Percentiles rank a stretch among this genome's conserved stretches.
Evolutionary conservation across 176 grass and related monocot species (phyloP).

Genomic region (Lolium multiflorum): DNA sequence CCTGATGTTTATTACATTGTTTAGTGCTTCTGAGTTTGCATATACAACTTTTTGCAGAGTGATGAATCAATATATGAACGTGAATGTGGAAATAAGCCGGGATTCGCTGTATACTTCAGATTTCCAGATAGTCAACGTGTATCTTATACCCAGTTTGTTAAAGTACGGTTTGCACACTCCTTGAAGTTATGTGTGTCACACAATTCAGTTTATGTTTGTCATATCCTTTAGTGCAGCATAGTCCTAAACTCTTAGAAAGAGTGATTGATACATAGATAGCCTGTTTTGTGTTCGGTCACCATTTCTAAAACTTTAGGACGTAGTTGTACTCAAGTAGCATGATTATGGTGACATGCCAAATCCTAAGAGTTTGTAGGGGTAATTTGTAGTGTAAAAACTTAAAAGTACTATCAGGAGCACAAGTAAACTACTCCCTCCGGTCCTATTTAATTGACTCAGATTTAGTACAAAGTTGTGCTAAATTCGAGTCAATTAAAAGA

Average conservation of each 20-base stretch:
- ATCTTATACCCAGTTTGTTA: conserved; percentile 79
- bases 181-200: conserved; percentile 44
- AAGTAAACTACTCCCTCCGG: too few species aligned
- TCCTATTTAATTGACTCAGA: too few species aligned
- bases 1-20: conserved; percentile 36
- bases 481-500: too few species aligned
- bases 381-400: conserved; percentile 10
- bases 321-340: conserved; percentile 14
- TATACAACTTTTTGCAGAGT: conserved; percentile 63
- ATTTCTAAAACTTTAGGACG: background rate
- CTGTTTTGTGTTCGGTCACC: conserved; percentile 8
- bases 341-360: conserved; percentile 13
- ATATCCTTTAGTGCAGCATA: background rate
- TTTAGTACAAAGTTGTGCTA: too few species aligned
- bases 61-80: conserved; percentile 97
- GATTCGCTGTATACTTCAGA: conserved; percentile 90
- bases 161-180: conserved; percentile 56
- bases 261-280: conserved; percentile 13
- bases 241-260: conserved; percentile 10
- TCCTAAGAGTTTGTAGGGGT: background rate
- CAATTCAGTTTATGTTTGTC: conserved; percentile 25
- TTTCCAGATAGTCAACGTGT: conserved; percentile 89
- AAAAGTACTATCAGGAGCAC: background rate
- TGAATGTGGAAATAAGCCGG: conserved; percentile 96
- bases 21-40: conserved; percentile 37